A percentile compares a stretch with the other conserved stretches of the same genome.
These are phyloP conservation scores for Pyrenochaeta sp. DNA, from an alignment of 2,329 filamentous ascomycete genomes.

Conservation along the genomic window DNA sequence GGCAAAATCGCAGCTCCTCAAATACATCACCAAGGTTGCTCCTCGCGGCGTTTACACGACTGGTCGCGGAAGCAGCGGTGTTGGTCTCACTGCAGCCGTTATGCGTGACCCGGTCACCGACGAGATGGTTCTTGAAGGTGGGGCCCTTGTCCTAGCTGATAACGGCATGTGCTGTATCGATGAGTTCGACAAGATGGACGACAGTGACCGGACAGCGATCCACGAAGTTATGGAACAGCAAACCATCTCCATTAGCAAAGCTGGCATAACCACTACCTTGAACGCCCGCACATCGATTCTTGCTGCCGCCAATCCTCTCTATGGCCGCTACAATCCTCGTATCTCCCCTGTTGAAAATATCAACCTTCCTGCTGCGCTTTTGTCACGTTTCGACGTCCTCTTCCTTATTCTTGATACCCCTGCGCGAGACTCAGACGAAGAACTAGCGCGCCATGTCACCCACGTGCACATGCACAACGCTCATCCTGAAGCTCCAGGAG, in stretches of 20 bases:
- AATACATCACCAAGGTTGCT: conserved; percentile 98
- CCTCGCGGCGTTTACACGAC: conserved; percentile 89
- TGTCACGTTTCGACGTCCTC: conserved; percentile 96
- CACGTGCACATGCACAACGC: conserved; percentile 97
- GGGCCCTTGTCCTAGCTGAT: conserved; percentile 80
- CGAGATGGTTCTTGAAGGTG: conserved; percentile 84
- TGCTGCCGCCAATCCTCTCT: conserved; percentile 94
- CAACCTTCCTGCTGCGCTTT: conserved; percentile 94
- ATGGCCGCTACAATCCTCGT: conserved; percentile 96
- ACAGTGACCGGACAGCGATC: conserved; percentile 81
- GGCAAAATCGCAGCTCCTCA: conserved; percentile 96
- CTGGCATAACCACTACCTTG: conserved; percentile 94
- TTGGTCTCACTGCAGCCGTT: conserved; percentile 82
- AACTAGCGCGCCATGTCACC: conserved; percentile 93
- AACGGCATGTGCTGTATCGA: conserved; percentile 88
- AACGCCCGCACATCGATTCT: conserved; percentile 97
- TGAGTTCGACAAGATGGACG: conserved; percentile 91
- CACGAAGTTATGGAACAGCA: conserved; percentile 92
- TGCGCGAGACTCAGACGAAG: conserved; percentile 85
- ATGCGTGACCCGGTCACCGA: conserved; percentile 86
- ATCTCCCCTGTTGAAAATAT: conserved; percentile 99
- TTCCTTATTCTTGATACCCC: conserved; percentile 97
- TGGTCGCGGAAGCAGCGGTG: conserved; percentile 80
- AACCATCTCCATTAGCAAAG: conserved; percentile 87
- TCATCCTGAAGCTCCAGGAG: conserved; percentile 76